phyloP scores from a whole-genome alignment of 768 basidiomycete species.

The Albatrellus ellisii region DNA sequence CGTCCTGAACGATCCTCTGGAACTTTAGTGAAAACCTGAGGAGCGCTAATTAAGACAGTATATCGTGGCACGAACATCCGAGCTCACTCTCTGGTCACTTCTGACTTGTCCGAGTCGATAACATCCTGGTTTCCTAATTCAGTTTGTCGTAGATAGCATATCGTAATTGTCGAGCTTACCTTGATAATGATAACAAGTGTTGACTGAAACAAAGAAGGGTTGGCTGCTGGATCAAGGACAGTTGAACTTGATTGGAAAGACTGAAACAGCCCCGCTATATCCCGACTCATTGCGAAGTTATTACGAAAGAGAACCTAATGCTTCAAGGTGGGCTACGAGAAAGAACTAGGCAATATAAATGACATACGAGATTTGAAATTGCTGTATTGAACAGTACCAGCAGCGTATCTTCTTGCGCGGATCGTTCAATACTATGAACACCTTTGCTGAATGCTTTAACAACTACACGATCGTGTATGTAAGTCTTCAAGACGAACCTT shows the following conservation, averaged over 20 bases:
- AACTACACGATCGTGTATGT: not conserved
- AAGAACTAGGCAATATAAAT: not conserved
- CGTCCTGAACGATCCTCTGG: constrained; percentile 44
- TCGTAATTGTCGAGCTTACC: constrained; percentile 17
- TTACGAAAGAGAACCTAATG: constrained; percentile 48
- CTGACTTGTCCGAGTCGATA: constrained; percentile 43
- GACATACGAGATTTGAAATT: constrained; percentile 43
- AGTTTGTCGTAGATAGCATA: not conserved
- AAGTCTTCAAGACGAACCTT: constrained; percentile 26
- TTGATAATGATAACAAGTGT: constrained; percentile 53
- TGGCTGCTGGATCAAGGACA: constrained; percentile 42
- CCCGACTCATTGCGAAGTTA: constrained; percentile 50
- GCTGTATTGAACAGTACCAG: constrained; percentile 55
- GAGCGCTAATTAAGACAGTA: not conserved
- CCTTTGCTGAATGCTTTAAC: constrained; percentile 20
- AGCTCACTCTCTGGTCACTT: constrained; percentile 44
- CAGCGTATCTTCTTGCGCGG: constrained; percentile 48
- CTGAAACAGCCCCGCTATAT: constrained; percentile 47
- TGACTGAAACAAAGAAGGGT: constrained; percentile 46
- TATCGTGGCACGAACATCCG: not conserved
- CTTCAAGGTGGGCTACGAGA: not conserved
- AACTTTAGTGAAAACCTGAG: constrained; percentile 43
- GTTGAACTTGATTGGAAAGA: constrained; percentile 48
- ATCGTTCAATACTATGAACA: constrained; percentile 51
- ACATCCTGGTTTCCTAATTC: constrained; percentile 33